Base-by-base conservation (phyloP, 495 filamentous ascomycete genomes). In the Xylaria telfairii region DNA sequence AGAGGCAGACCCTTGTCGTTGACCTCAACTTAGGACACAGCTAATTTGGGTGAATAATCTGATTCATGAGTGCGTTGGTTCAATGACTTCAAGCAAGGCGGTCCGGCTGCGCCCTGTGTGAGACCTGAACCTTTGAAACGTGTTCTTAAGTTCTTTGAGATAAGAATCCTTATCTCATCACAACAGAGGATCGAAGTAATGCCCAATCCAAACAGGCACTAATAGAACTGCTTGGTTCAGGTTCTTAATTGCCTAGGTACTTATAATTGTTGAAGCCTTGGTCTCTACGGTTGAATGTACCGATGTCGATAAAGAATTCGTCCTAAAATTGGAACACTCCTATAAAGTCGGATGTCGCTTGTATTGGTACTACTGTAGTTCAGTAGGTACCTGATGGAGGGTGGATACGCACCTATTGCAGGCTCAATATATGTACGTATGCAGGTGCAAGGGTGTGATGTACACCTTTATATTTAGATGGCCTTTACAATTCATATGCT, bases 161-260 rank as follows among this genome's bases (percentile, higher is more conserved):
- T 34, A 3, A 19, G 5, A 44, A 61, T 62, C 32, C 17, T 61
- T 15, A 44, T 68, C 42, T 61, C 66, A 68, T 39, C 8, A 28
- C 53, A 12, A 49, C 37, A 15, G 34, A 59, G 24, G 21, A 17
- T 39, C 9, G 13, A 34, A 39, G 49, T 24, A 39, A 39, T 17
- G 4, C 15, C n/a, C 37, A 37, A 60, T 54, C 15, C 51, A 7
- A 42, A 12, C 28, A 7, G 21, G 15, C 37, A 21, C 24, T 19
- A 4, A 6, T 44, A 28, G 26, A n/a, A 32, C n/a, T n/a, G n/a
- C n/a, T n/a, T n/a, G 0, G n/a, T 26, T 0, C 17, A 0, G 41
- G 26, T 4, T 32, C 61, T 15, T 64, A 32, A 44, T 28, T 4
- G 24, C 9, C 8, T 7, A n/a, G n/a, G n/a, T n/a, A 30, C 30